Percentiles rank a stretch among this genome's conserved stretches.
These are phyloP conservation scores for Populus nigra DNA, from an alignment of 345 rosid species.

Conservation along the genomic window DNA sequence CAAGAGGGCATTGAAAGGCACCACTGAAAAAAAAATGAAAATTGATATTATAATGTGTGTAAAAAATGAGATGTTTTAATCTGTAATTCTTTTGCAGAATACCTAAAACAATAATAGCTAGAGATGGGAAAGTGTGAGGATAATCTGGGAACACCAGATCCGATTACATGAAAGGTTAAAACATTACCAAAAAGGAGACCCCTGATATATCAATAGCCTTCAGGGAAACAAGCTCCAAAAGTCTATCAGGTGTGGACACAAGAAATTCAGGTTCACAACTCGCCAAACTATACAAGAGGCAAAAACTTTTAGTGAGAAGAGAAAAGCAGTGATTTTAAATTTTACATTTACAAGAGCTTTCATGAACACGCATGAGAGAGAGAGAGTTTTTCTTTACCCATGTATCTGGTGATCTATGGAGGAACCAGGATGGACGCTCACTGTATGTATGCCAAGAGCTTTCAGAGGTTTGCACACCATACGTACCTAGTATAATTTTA, in stretches of 20 bases:
- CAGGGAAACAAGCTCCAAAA: conserved; percentile 66
- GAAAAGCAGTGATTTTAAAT: neutral
- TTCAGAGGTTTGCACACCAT: conserved; percentile 76
- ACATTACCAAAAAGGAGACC: conserved; percentile 72
- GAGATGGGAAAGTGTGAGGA: neutral
- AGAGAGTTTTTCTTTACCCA: conserved; percentile 46
- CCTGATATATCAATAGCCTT: conserved; percentile 70
- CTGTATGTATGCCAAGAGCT: conserved; percentile 76
- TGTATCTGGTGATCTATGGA: conserved; percentile 70
- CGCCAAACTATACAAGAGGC: conserved; percentile 47
- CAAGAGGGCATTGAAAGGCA: neutral
- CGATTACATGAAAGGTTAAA: neutral
- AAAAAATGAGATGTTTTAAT: neutral
- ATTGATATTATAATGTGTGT: neutral
- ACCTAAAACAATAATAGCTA: neutral
- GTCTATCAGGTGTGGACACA: conserved; percentile 84
- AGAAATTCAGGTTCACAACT: conserved; percentile 91
- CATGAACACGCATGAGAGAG: neutral
- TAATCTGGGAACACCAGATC: neutral
- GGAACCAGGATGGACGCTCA: conserved; percentile 77
- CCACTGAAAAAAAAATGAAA: neutral
- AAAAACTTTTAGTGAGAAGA: conserved; percentile 1
- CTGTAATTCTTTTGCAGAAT: neutral
- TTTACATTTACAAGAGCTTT: neutral
- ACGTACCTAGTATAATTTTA: conserved; percentile 54